phyloP scores from a whole-genome alignment of 441 rosid genomes.

The Eutrema salsugineum region DNA sequence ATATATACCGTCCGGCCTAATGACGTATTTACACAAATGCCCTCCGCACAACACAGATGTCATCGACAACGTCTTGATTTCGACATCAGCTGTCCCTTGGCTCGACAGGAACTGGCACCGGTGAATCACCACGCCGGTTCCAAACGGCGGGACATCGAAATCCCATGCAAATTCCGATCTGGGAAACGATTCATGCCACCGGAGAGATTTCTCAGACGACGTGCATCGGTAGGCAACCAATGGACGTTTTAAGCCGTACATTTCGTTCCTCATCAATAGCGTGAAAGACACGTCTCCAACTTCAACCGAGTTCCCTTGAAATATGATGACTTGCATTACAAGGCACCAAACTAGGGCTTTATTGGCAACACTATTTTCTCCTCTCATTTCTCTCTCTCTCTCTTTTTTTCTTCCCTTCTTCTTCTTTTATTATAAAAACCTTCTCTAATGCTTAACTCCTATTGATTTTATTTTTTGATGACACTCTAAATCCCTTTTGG shows the following conservation, averaged over 20 bases:
- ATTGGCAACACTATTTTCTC: not conserved
- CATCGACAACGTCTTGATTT: conserved; percentile 31
- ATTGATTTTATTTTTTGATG: not conserved
- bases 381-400: not conserved
- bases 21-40: conserved; percentile 20
- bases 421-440: not conserved
- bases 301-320: not conserved
- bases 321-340: not conserved
- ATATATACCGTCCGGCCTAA: conserved; percentile 26
- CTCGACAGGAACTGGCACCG: conserved; percentile 23
- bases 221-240: conserved; percentile 22
- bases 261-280: conserved; percentile 20
- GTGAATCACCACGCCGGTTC: conserved; percentile 28
- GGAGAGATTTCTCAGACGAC: conserved; percentile 13
- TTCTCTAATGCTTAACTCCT: not conserved
- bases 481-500: not conserved
- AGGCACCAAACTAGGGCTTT: conserved; percentile 20
- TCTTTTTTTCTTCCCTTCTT: not conserved
- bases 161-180: conserved; percentile 20
- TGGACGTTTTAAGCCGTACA: conserved; percentile 29
- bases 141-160: conserved; percentile 27
- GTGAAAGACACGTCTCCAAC: conserved; percentile 19
- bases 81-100: conserved; percentile 26
- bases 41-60: conserved; percentile 30
- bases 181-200: conserved; percentile 19